These are phyloP conservation scores for Termitomyces bulborhizus DNA, from an alignment of 768 basidiomycete genomes.

Conservation along the genomic window DNA sequence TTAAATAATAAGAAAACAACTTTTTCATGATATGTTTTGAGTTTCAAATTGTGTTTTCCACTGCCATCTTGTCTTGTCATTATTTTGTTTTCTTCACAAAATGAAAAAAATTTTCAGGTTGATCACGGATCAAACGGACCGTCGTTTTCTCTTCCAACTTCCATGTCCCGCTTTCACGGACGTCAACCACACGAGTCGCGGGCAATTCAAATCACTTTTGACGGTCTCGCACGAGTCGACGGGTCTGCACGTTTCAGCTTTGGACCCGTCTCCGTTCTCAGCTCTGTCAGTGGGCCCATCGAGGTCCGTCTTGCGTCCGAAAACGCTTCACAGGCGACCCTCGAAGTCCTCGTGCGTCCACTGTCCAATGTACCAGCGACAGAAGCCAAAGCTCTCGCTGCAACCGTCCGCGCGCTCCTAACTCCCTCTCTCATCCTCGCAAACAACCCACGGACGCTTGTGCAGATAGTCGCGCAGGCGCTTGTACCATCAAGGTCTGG, in stretches of 20 bases:
- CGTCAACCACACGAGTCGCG: constrained; percentile 30
- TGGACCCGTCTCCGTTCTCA: constrained; percentile 45
- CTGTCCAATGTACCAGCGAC: constrained; percentile 65
- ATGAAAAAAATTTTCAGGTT: too few relatives aligned
- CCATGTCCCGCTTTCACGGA: constrained; percentile 2
- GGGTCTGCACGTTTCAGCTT: constrained; percentile 71
- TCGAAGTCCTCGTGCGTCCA: constrained; percentile 72
- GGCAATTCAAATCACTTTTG: constrained; percentile 40
- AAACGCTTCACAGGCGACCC: constrained; percentile 62
- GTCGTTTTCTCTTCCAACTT: neutral
- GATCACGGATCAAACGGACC: neutral
- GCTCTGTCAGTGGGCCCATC: constrained; percentile 78
- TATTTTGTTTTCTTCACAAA: too few relatives aligned
- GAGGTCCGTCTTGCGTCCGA: constrained; percentile 67
- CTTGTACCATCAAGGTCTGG: constrained; percentile 23
- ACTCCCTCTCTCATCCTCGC: constrained; percentile 59
- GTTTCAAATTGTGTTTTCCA: too few relatives aligned
- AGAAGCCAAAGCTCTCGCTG: constrained; percentile 53
- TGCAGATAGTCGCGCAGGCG: constrained; percentile 75
- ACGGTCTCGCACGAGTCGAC: constrained; percentile 64
- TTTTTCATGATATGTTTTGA: too few relatives aligned
- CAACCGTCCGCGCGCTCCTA: constrained; percentile 49
- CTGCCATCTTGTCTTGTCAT: too few relatives aligned
- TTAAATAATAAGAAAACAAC: too few relatives aligned
- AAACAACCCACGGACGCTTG: constrained; percentile 63